A percentile compares a stretch with the other conserved stretches of the same genome.
phyloP scores from a whole-genome alignment of 768 basidiomycete genomes.

The Termitomyces sp. region DNA sequence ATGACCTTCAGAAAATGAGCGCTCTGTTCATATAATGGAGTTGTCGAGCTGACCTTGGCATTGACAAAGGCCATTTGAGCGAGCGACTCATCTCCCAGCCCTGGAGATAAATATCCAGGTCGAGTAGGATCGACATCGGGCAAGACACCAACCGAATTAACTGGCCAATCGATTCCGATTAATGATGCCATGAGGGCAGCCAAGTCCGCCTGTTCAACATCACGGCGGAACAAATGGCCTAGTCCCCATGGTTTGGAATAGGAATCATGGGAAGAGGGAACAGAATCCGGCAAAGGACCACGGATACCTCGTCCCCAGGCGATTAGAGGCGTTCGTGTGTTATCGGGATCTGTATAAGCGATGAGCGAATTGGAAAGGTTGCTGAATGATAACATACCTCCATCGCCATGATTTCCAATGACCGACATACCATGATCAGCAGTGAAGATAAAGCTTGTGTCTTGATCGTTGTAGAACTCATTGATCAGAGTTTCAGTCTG shows the following conservation, averaged over 20 bases:
- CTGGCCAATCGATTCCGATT: conserved; percentile 71
- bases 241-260: conserved; percentile 68
- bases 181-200: conserved; percentile 75
- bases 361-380: conserved; percentile 4
- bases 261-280: conserved; percentile 62
- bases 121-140: conserved; percentile 65
- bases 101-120: conserved; percentile 55
- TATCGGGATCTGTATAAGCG: conserved; percentile 70
- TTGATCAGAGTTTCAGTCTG: conserved; percentile 59
- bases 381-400: conserved; percentile 43
- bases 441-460: conserved; percentile 77
- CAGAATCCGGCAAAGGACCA: conserved; percentile 55
- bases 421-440: conserved; percentile 91
- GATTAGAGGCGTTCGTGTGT: conserved; percentile 80
- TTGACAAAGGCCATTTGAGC: conserved; percentile 62
- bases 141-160: conserved; percentile 78
- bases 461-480: conserved; percentile 63
- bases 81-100: conserved; percentile 42
- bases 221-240: conserved; percentile 55
- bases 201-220: conserved; percentile 83
- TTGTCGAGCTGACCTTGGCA: conserved; percentile 40
- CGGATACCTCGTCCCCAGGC: conserved; percentile 81
- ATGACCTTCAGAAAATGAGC: conserved; percentile 42
- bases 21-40: neutral
- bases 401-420: conserved; percentile 88